Evolutionary conservation across 768 basidiomycete species (phyloP).

Genomic region (Boletus tomentosulus): DNA sequence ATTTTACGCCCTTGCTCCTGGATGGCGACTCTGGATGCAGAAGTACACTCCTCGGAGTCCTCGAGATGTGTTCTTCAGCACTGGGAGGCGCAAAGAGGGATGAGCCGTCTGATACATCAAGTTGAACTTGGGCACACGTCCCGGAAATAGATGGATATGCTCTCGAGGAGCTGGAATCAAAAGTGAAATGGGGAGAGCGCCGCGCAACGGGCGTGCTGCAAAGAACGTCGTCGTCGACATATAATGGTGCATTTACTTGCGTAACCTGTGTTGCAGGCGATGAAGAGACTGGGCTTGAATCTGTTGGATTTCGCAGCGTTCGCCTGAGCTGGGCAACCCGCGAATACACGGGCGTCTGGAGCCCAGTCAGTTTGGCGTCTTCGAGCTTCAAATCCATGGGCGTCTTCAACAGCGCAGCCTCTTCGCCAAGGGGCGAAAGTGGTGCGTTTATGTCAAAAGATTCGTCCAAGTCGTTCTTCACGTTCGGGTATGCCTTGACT

Average conservation of each 20-base stretch:
- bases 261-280: slow-evolving; percentile 28
- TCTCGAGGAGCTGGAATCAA: slow-evolving; percentile 17
- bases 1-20: slow-evolving; percentile 17
- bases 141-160: slow-evolving; percentile 9
- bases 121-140: neutral
- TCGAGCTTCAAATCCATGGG: slow-evolving; percentile 5
- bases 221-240: slow-evolving; percentile 12
- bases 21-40: slow-evolving; percentile 4
- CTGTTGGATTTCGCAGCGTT: slow-evolving; percentile 7
- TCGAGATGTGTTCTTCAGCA: slow-evolving; percentile 11
- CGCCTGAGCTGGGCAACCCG: slow-evolving; percentile 8
- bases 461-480: neutral
- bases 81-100: neutral
- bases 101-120: slow-evolving; percentile 8
- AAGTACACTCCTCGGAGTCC: slow-evolving; percentile 2
- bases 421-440: slow-evolving; percentile 17
- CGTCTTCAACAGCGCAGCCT: slow-evolving; percentile 12
- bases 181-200: slow-evolving; percentile 15
- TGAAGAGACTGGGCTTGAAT: slow-evolving; percentile 9
- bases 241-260: slow-evolving; percentile 13
- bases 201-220: slow-evolving; percentile 3
- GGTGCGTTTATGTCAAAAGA: neutral
- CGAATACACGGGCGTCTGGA: slow-evolving; percentile 3
- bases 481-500: slow-evolving; percentile 15
- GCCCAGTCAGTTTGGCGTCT: neutral